Evolutionary conservation across 1,284 basidiomycete genomes (phyloP).

Genomic region (Papiliotrema laurentii): DNA sequence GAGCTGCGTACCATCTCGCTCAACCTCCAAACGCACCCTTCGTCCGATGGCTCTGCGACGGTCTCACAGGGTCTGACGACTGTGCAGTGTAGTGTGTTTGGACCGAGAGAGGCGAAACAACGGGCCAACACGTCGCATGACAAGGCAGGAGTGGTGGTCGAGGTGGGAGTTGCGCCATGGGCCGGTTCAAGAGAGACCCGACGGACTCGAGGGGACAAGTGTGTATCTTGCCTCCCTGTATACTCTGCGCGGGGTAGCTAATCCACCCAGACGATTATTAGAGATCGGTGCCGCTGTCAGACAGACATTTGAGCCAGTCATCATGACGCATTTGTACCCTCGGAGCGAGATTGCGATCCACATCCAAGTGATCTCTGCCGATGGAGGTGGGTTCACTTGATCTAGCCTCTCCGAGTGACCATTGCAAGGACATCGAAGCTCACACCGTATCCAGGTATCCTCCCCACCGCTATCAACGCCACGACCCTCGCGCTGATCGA

Average conservation of each 20-base stretch:
- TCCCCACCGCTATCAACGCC: slow-evolving; percentile 92
- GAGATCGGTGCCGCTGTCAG: slow-evolving; percentile 84
- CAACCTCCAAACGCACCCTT: slow-evolving; percentile 67
- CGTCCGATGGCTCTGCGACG: slow-evolving; percentile 76
- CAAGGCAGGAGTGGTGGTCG: slow-evolving; percentile 77
- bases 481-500: slow-evolving; percentile 85
- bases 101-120: slow-evolving; percentile 80
- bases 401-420: background rate
- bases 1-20: slow-evolving; percentile 82
- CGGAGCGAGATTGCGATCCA: slow-evolving; percentile 91
- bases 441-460: slow-evolving; percentile 55
- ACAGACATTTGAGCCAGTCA: slow-evolving; percentile 91
- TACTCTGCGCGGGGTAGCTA: too few species aligned
- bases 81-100: slow-evolving; percentile 80
- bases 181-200: slow-evolving; percentile 74
- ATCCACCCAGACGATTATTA: slow-evolving; percentile 64
- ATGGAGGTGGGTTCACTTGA: slow-evolving; percentile 57
- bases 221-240: slow-evolving; percentile 13
- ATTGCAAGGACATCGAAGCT: background rate
- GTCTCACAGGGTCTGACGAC: slow-evolving; percentile 87
- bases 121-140: slow-evolving; percentile 72
- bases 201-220: slow-evolving; percentile 81
- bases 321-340: slow-evolving; percentile 86
- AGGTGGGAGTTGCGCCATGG: slow-evolving; percentile 78
- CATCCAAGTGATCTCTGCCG: slow-evolving; percentile 86